Evolutionary conservation across 768 basidiomycete species (phyloP), one percentile per base, ranked within the genome.

Genomic region (Crassisporium funariophilum): DNA sequence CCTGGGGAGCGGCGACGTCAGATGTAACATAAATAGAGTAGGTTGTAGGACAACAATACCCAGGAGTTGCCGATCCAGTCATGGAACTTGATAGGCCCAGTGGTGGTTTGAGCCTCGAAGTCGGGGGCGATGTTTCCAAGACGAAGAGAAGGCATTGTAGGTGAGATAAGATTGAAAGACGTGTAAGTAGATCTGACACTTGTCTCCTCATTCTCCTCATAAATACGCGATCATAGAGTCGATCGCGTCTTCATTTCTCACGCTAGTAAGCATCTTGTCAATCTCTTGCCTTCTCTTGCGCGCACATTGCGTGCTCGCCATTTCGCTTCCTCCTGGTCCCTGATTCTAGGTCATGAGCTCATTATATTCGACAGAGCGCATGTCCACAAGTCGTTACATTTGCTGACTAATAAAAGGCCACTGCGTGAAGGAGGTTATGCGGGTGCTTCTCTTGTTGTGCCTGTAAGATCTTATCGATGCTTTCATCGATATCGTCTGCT

Each of bases 41-140:
- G 20, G 34, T 16, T 35, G 23, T 39, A 51, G 21, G 17, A 36
- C 13, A 37, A n/a, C 55, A 79, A 53, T 65, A 87, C 88, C 95
- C 94, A 98, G 16, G 86, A 88, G 59, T 84, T 69, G 29, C 86
- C 91, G 63, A 94, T 86, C 84, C 84, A 98, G 22, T 97, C 84
- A 63, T 98, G 93, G 77, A 97, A 95, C 50, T 82, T 86, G 77
- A 99, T 94, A 20, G 69, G 70, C 2, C 95, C 97, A 46, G 76
- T 61, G 43, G 95, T 97, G 39, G 95, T 98, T 54, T 91, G 71
- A 35, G 95, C 95, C 58, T 88, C 77, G 60, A 98, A 98, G 70
- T 98, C 82, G 44, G 95, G 95, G 38, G 94, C 94, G 55, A 76
- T 87, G 69, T 75, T 84, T 63, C 93, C 93, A 61, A 95, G 88